phyloP scores from a whole-genome alignment of 2,329 filamentous ascomycete species.

The Geoglossum cookeanum region DNA sequence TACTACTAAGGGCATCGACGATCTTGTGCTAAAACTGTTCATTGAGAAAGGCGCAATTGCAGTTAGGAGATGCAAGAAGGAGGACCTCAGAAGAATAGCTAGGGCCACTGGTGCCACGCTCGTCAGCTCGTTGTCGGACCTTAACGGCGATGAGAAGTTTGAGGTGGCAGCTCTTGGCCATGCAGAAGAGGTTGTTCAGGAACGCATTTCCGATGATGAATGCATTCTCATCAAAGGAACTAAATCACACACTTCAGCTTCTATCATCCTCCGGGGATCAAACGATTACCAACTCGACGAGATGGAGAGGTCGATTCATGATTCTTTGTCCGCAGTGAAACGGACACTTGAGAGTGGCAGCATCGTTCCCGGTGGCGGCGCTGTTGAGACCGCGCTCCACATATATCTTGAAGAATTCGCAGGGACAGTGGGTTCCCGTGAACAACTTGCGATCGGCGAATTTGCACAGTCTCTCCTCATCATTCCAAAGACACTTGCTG shows the following conservation, averaged over 20 bases:
- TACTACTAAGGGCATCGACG: constrained; percentile 97
- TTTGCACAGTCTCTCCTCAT: constrained; percentile 88
- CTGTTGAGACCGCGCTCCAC: constrained; percentile 95
- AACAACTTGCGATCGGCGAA: constrained; percentile 94
- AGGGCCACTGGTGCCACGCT: constrained; percentile 89
- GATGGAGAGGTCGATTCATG: constrained; percentile 97
- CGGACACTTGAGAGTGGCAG: constrained; percentile 89
- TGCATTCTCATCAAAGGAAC: constrained; percentile 94
- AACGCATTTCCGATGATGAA: constrained; percentile 96
- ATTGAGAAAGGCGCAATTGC: constrained; percentile 91
- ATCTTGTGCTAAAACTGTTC: constrained; percentile 85
- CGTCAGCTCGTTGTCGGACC: constrained; percentile 79
- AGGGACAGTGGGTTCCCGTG: constrained; percentile 83
- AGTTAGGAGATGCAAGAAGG: constrained; percentile 93
- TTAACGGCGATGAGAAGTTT: constrained; percentile 95
- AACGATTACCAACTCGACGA: constrained; percentile 96
- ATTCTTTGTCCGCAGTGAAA: constrained; percentile 93
- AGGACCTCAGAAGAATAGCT: constrained; percentile 87
- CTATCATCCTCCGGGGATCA: constrained; percentile 83
- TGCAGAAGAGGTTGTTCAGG: constrained; percentile 92
- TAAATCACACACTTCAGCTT: constrained; percentile 83
- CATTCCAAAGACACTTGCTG: constrained; percentile 88
- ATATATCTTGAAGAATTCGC: constrained; percentile 99
- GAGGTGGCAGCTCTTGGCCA: constrained; percentile 75
- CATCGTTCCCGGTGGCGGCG: constrained; percentile 90